Base-by-base conservation (phyloP, 176 grass and related monocot genomes). In the Rhynchospora pubera region DNA sequence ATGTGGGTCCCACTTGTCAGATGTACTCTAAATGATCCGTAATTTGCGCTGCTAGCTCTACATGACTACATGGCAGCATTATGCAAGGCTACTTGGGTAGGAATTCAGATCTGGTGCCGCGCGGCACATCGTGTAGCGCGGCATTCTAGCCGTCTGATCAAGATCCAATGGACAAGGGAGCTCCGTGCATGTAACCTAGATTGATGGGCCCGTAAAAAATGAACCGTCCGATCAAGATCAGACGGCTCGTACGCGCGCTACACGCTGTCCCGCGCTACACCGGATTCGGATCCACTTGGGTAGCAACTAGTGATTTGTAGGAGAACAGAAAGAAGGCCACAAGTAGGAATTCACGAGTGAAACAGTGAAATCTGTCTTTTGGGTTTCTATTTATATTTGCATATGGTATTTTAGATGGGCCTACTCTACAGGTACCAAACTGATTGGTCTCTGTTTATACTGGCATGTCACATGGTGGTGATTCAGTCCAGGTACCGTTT, bases 321-420 rank as follows among this genome's bases (percentile, higher is more conserved):
- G 6, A 62, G 23, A 3, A 26, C 1, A 15, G 47, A 28, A 9
- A 18, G 19, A 73, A 57, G 12, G 5, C 45, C 19, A 75, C 70
- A 75, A 30, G 47, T 26, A 75, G 9, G 68, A 66, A 53, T 55
- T 76, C 72, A 76, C 72, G 72, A 53, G 72, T 30, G 48, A 12
- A 76, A 53, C 72, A 76, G 72, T 22, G 72, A 76, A 76, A 55
- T 76, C 72, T 76, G 48, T 76, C 72, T 55, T 53, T 30, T 53
- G 5, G 16, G 52, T 76, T 75, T 22, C 72, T 30, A 55, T 30
- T 75, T 53, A 75, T 30, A 28, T 53, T 5, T 47, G 13, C 39
- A 30, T 39, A 14, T 34, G 28, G 28, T 16, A 66, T 62, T 62
- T 60, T 42, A 32, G 0, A 10, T 39, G 34, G 66, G 66, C 39